Base-by-base conservation (phyloP, 257 asterid genomes). In the Echites panduratus region DNA sequence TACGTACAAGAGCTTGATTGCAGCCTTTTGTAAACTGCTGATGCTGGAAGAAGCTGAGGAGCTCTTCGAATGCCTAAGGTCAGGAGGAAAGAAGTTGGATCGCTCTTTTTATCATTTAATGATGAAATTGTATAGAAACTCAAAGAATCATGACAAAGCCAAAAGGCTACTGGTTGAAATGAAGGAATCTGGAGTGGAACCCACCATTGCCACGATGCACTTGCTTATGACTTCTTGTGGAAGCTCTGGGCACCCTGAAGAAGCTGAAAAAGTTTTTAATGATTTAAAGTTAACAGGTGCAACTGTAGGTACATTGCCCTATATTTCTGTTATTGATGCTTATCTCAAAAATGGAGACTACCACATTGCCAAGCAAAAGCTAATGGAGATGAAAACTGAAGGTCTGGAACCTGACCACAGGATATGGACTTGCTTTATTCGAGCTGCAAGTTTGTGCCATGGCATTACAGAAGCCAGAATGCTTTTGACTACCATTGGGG, bases 141-240 rank as follows among this genome's bases (percentile, higher is more conserved):
- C 86, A 1, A 95, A 89, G 11, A 77, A 89, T 75, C 91, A 88
- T 70, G 77, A 84, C 47, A 83, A 94, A 83, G 98, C 99, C 47
- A 98, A 91, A 84, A 76, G 82, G 50, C 77, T 94, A 79, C 80
- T 91, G 44, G 84, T 66, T 76, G 85, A 81, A 73, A 94, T 94
- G 99, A 83, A 91, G 84, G 96, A 90, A 85, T 85, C 96, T n/a
- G 97, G 95, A 76, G 65, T 91, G 50, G 90, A 89, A 75, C 97
- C 99, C 70, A 84, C 87, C 24, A 70, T 75, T 62, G 99, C 98
- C 74, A 91, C 99, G 3, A 94, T 94, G 98, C 97, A 91, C 80
- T 79, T 94, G 82, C 95, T 94, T 68, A 87, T 94, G 97, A 92
- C 95, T 74, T 91, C 99, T 54, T 91, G 87, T 78, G 96, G 96